Conservation (phyloP, 169 alveolate species). For the Plasmodium malariae region DNA sequence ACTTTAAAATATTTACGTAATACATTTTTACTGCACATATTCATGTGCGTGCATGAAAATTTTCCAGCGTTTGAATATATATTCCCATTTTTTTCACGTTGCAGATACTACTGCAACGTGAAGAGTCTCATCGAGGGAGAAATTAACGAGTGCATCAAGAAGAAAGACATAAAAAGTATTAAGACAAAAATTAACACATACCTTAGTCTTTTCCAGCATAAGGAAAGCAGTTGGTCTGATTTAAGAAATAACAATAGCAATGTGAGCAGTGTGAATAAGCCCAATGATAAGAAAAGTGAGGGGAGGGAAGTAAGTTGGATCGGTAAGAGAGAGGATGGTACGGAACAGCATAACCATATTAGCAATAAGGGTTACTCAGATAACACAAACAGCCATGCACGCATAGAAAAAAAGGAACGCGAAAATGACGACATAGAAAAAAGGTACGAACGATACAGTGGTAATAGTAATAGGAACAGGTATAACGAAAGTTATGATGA, state of each 20-base stretch:
- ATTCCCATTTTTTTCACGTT: not conserved
- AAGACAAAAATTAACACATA: slow-evolving; percentile 32
- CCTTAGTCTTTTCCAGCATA: slow-evolving; percentile 35
- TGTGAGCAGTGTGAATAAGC: not conserved
- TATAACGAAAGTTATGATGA: not conserved
- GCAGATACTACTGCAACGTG: slow-evolving; percentile 29
- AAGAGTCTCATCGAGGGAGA: slow-evolving; percentile 43
- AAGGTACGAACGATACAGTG: not conserved
- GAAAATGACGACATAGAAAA: not conserved
- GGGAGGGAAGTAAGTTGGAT: not conserved
- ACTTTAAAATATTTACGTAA: no score
- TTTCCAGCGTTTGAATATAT: no score
- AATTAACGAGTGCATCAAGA: slow-evolving; percentile 21
- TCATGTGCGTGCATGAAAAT: no score
- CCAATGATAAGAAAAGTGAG: not conserved
- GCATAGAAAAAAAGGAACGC: not conserved
- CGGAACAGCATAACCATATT: no score
- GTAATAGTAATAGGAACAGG: not conserved
- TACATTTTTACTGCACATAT: no score
- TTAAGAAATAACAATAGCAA: not conserved
- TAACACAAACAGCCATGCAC: no score
- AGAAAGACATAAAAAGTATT: slow-evolving; percentile 29
- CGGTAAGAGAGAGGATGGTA: not conserved
- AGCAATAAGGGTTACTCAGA: no score
- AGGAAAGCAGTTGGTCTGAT: not conserved